Base-by-base conservation (phyloP, 169 alveolate species). In the Ichthyophthirius multifiliis region DNA sequence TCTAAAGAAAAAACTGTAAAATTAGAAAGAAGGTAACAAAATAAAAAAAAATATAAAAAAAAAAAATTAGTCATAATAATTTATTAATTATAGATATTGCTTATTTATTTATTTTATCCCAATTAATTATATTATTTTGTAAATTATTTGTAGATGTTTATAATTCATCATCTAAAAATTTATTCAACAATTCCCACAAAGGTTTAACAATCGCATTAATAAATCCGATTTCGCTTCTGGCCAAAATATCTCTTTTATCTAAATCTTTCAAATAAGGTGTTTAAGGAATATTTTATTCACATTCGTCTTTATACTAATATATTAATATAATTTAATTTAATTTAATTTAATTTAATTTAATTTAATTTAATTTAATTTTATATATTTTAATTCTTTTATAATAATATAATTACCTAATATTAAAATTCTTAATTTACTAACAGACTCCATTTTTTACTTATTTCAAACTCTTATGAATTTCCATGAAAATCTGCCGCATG, bases 401-500 rank as follows among this genome's bases (percentile, higher is more conserved):
- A 27, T 6, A 15, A 15, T 0, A 27, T 4, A 2, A 55, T 55
- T 55, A 55, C 71, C 18, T 55, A 55, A 55, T 34, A 34, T 37
- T 67, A 5, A 47, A 90, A 90, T 75, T 90, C 95, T 74, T 83
- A 82, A 43, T 85, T 77, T 0, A 89, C 94, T 34, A 77, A 43
- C 15, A 74, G 63, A 37, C 89, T 83, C 94, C 94, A 89, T 65
- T 74, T 63, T 32, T 64, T 44, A 76, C 89, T 74, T 9, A 85
- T 43, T 47, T 43, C 35, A 63, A 75, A 80, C 4, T 75, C 77
- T 43, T 90, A 76, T 7, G 84, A 89, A n/a, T 89, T 84, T 37
- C 87, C 87, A n/a, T 86, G 73, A 45, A 89, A 78, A 76, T 89
- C 94, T 10, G 87, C 75, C 10, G 85, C 74, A 44, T 89, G 94